A percentile compares a stretch with the other conserved stretches of the same genome.
These are phyloP conservation scores for Neurospora cerealis DNA, from an alignment of 495 filamentous ascomycete genomes.

Conservation along the genomic window DNA sequence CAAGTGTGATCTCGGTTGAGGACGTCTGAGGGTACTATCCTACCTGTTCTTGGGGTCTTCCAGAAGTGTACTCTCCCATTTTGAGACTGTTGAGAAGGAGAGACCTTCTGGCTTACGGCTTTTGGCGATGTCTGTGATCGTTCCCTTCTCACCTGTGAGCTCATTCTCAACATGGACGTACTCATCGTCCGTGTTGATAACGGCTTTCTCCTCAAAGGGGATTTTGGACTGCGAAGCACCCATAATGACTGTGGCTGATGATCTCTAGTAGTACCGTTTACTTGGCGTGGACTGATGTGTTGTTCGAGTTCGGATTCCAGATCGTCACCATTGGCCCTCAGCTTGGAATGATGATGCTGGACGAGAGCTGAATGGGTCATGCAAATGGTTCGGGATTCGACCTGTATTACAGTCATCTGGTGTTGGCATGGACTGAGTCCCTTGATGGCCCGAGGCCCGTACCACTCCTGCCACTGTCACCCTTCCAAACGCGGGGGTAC, in stretches of 20 bases:
- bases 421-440: neutral
- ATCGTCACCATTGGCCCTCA: neutral
- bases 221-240: constrained; percentile 37
- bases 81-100: constrained; percentile 32
- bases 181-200: constrained; percentile 30
- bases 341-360: neutral
- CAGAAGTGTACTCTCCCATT: constrained; percentile 53
- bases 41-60: constrained; percentile 54
- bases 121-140: neutral
- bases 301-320: neutral
- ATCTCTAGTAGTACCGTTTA: neutral
- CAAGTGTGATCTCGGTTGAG: neutral
- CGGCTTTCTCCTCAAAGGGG: constrained; percentile 29
- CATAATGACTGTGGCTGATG: constrained; percentile 22
- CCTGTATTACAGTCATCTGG: neutral
- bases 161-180: constrained; percentile 33
- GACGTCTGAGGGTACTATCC: neutral
- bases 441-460: neutral
- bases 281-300: neutral
- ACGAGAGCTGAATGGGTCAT: neutral
- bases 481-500: neutral
- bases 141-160: constrained; percentile 4
- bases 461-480: neutral
- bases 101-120: constrained; percentile 30
- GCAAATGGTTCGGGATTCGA: neutral